Conservation (phyloP, 768 basidiomycete species). For the Pleurotus eryngii region DNA sequence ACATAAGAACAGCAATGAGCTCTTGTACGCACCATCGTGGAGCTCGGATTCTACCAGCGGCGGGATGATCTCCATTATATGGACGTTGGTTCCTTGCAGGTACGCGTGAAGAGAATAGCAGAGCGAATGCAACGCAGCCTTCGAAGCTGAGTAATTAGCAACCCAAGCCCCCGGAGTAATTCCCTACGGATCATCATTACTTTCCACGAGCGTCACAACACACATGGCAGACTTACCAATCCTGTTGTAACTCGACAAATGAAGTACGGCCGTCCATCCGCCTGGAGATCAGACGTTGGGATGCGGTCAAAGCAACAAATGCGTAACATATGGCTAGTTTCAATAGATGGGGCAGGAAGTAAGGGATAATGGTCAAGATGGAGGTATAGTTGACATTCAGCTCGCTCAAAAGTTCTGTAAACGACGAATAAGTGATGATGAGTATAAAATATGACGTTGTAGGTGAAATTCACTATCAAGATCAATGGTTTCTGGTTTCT, state of each 20-base stretch:
- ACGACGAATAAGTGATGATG: constrained; percentile 1
- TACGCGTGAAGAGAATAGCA: constrained; percentile 43
- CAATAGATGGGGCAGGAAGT: constrained; percentile 52
- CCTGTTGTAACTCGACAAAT: constrained; percentile 52
- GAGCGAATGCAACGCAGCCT: constrained; percentile 56
- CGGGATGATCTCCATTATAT: constrained; percentile 55
- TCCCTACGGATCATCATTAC: neutral
- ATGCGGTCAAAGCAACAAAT: neutral
- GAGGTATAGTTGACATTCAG: constrained; percentile 54
- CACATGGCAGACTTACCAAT: constrained; percentile 23
- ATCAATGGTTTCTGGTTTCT: constrained; percentile 30
- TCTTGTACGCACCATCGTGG: constrained; percentile 46
- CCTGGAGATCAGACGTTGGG: constrained; percentile 22
- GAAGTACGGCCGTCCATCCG: constrained; percentile 42
- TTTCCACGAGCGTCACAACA: too few relatives aligned
- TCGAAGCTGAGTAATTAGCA: constrained; percentile 49
- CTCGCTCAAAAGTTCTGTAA: constrained; percentile 41
- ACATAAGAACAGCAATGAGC: neutral
- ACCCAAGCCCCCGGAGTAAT: constrained; percentile 40
- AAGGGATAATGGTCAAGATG: constrained; percentile 42
- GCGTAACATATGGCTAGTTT: constrained; percentile 40
- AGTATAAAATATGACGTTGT: neutral
- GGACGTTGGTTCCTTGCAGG: constrained; percentile 45
- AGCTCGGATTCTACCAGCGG: constrained; percentile 65
- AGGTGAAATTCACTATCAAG: constrained; percentile 31